These are phyloP conservation scores for Penicillium thymicola DNA, from an alignment of 2,329 filamentous ascomycete genomes.

Conservation along the genomic window DNA sequence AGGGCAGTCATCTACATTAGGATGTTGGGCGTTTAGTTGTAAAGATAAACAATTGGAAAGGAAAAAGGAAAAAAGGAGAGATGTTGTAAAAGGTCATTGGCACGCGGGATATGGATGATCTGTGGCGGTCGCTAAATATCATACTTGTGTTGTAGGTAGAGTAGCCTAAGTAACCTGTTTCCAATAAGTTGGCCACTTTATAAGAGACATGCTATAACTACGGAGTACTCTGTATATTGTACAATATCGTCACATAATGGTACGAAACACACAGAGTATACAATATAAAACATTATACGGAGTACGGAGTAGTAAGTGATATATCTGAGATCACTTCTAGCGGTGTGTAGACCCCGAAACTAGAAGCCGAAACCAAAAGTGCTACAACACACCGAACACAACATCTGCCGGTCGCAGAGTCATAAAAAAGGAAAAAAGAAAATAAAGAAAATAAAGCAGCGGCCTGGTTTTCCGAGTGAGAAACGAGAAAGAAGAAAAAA, in stretches of 20 bases:
- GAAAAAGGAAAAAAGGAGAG: not conserved
- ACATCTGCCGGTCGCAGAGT: not conserved
- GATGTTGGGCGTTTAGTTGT: constrained; percentile 1
- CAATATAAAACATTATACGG: not conserved
- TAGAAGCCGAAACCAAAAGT: not conserved
- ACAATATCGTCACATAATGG: not conserved
- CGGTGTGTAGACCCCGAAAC: constrained; percentile 7
- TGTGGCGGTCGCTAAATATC: not conserved
- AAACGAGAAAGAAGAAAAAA: not conserved
- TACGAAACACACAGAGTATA: not conserved
- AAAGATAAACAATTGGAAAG: not conserved
- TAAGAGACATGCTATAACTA: not conserved
- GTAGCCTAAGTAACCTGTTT: not conserved
- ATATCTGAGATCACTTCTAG: constrained; percentile 6
- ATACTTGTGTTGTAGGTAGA: not conserved
- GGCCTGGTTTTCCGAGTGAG: not conserved
- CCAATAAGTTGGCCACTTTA: constrained; percentile 1
- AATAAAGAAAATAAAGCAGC: not conserved
- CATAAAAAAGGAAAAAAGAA: not conserved
- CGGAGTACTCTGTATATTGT: too few species aligned
- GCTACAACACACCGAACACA: not conserved
- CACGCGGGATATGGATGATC: not conserved
- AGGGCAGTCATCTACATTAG: constrained; percentile 3
- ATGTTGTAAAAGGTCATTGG: not conserved
- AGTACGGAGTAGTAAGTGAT: not conserved